Base-by-base conservation (phyloP, 148 eudicot genomes). In the Fagopyrum esculentum region DNA sequence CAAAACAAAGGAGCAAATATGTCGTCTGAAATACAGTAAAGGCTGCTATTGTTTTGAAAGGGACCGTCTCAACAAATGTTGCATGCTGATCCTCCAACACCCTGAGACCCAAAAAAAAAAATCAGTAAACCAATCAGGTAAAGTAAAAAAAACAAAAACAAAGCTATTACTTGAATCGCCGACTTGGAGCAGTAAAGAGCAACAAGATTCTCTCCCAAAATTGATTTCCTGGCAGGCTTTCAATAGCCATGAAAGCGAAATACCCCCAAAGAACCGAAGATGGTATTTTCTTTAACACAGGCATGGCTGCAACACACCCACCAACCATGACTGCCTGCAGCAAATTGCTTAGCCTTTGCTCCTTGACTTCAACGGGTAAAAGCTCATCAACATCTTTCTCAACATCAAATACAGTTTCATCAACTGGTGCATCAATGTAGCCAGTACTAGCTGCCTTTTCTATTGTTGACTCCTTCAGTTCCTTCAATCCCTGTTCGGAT, bases 201-300 rank as follows among this genome's bases (percentile, higher is more conserved):
- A 90, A 80, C 71, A 95, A 70, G 63, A 95, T 85, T 80, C 99
- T 83, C 76, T 92, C 99, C 99, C 99, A 95, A 74, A 88, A 95
- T 77, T 95, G 99, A 84, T 92, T 95, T 84, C 99, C 97, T 0
- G 99, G 99, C 82, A 95, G 88, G 85, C 94, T 95, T 83, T 95
- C 99, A 70, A 92, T 95, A 51, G 99, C 99, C 99, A 95, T 95
- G 84, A 90, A 95, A 47, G 97, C 99, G 73, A 95, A 95, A 83
- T 95, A 95, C 46, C 99, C 99, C 99, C 99, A 95, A 80, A 95
- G 94, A 68, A 95, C 99, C 3, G 99, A 90, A 72, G 94, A 89
- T 12, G 99, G 99, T 16, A 95, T 95, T 85, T 84, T 95, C 78
- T 95, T 92, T 45, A 95, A 75, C 75, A 95, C 72, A 61, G 99